Base-by-base conservation (phyloP, 768 basidiomycete species). In the Podaxis sp. region DNA sequence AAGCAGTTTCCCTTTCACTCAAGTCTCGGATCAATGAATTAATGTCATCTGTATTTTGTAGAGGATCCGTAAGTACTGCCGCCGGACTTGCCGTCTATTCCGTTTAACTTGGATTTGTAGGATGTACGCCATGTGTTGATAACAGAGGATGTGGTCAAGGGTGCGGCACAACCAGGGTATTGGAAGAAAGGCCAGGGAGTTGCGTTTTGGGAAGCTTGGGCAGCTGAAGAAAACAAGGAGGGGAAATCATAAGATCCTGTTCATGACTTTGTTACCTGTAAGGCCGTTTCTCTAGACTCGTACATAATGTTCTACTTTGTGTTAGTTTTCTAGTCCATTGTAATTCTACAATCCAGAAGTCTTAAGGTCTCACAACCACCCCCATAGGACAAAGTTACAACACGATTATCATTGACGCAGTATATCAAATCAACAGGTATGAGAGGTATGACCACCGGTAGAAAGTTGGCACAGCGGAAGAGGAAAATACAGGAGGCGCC, bases 91-190 rank as follows among this genome's bases (percentile, higher is more conserved):
- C 10, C 20, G 44, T 3, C 20, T 59, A 22, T 20, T 33, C 57
- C 26, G n/a, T 11, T 24, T 58, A 40, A 61, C 50, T 4, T 7
- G 2, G 11, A 40, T 15, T 30, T 36, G 28, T 37, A 95, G 90
- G 83, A 88, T 58, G 84, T 94, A 36, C 83, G 88, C 52, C 87
- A 94, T 73, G 89, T 95, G n/a, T 84, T 96, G 50, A 85, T 97
- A 56, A 87, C 87, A 22, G 86, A 85, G 59, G 83, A 81, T 12
- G 87, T 88, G 3, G 91, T 91, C 7, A 83, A 82, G 50, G 88
- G 88, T 0, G 78, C 84, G 58, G 77, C 78, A 15, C 75, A 83
- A 5, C 86, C 93, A 1, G 76, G 85, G 66, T 96, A 95, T 71
- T 97, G 92, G 89, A 79, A 81, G 41, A 83, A 84, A 65, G 85